A percentile compares a stretch with the other conserved stretches of the same genome.
Evolutionary conservation across 345 rosid genomes (phyloP).

Genomic region (Heritiera fomes): DNA sequence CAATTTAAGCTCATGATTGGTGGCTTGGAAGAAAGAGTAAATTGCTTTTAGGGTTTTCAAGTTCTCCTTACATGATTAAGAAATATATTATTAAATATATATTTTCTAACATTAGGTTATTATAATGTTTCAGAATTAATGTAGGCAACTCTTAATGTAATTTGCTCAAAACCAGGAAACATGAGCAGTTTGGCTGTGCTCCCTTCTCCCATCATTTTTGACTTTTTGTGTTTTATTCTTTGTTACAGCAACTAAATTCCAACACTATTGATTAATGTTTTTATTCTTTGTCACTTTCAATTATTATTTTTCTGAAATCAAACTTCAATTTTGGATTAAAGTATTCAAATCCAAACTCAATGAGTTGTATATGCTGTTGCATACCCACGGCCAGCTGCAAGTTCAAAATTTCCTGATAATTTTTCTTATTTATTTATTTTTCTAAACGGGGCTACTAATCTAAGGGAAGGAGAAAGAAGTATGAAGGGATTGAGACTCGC

Average conservation of each 20-base stretch:
- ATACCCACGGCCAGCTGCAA: neutral
- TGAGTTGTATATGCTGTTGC: neutral
- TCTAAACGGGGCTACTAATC: too few relatives aligned
- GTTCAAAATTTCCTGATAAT: neutral
- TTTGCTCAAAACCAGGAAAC: slow-evolving; percentile 12
- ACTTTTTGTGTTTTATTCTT: too few relatives aligned
- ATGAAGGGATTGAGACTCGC: too few relatives aligned
- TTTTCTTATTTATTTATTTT: neutral
- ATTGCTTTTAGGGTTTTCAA: slow-evolving; percentile 7
- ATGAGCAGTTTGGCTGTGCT: neutral
- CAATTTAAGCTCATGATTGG: neutral
- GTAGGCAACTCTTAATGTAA: neutral
- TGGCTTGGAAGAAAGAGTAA: neutral
- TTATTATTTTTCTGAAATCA: too few relatives aligned
- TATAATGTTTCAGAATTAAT: slow-evolving; percentile 1
- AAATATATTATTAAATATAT: neutral
- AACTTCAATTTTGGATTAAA: neutral
- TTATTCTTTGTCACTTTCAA: too few relatives aligned
- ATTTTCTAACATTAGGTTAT: neutral
- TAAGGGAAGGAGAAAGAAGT: too few relatives aligned
- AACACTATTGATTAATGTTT: too few relatives aligned
- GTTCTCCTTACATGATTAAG: neutral
- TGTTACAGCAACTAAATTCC: too few relatives aligned
- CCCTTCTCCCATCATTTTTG: neutral
- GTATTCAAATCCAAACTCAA: neutral